A percentile compares a stretch with the other conserved stretches of the same genome.
These are phyloP conservation scores for Leccinum barrowsii DNA, from an alignment of 768 basidiomycete genomes.

Conservation along the genomic window DNA sequence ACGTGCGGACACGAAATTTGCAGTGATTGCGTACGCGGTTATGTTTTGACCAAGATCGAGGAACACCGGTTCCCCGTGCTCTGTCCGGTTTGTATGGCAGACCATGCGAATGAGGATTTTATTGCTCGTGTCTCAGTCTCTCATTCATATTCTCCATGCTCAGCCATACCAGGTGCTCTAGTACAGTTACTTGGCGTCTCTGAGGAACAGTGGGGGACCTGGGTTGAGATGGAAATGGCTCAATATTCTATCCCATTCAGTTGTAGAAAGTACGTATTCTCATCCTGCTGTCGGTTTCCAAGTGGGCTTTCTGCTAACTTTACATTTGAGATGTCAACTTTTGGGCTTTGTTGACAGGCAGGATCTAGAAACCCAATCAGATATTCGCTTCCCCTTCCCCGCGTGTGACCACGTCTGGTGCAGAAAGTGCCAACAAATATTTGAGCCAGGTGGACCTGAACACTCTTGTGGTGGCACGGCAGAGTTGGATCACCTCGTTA, in stretches of 20 bases:
- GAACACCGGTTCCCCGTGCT: conserved; percentile 55
- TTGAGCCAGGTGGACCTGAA: conserved; percentile 31
- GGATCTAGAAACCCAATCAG: conserved; percentile 39
- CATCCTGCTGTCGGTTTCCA: neutral
- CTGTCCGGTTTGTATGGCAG: conserved; percentile 55
- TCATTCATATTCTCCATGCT: neutral
- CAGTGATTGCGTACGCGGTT: conserved; percentile 44
- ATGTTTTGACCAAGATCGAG: conserved; percentile 44
- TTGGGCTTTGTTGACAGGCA: conserved; percentile 49
- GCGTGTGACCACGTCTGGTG: conserved; percentile 57
- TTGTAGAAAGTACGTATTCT: conserved; percentile 45
- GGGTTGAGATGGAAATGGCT: conserved; percentile 45
- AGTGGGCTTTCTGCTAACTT: neutral
- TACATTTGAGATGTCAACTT: conserved; percentile 43
- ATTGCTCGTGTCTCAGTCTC: neutral
- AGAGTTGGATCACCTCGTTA: conserved; percentile 52
- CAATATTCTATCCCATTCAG: conserved; percentile 39
- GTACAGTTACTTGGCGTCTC: conserved; percentile 44
- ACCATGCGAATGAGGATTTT: conserved; percentile 21
- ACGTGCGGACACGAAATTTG: conserved; percentile 53
- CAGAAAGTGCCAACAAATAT: conserved; percentile 48
- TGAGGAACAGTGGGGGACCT: conserved; percentile 39
- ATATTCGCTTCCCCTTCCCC: conserved; percentile 48
- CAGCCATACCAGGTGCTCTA: conserved; percentile 37
- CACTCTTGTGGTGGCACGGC: conserved; percentile 58